Evolutionary conservation across 1,139 yeast species (phyloP), one percentile per base, ranked within the genome.

Genomic region (Candida smagusa): DNA sequence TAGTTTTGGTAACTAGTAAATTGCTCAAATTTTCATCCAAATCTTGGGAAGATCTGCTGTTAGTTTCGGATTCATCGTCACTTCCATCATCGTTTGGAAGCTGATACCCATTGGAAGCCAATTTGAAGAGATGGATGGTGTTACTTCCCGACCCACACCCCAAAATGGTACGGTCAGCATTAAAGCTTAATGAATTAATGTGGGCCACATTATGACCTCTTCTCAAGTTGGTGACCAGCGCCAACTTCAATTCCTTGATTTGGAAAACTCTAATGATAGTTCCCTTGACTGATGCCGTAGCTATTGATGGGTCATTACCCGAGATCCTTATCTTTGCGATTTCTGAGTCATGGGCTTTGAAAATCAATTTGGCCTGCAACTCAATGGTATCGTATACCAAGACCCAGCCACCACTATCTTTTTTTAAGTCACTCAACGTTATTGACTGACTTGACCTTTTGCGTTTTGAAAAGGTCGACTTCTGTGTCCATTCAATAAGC

Each of bases 251-350:
- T 4, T 41, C 48, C 6, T 30, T 28, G 32, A 53, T 48, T 33
- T 53, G 54, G 42, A 63, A 63, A 0, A 83, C 79, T 33, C 92
- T 60, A 1, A 84, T 67, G 4, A 84, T 81, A 0, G 94, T 84
- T 0, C 94, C 94, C 46, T 81, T 82, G 2, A 69, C 65, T 0
- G 88, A 81, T 0, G 89, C 84, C 0, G 90, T 79, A 0, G 89
- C 87, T 19, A 84, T 63, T 26, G 72, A 55, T 11, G 59, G 58
- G 6, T 81, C 81, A 48, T 75, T 77, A 23, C 68, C 63, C 6
- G 82, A 77, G 3, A 79, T 52, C 4, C 74, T 50, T 9, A 79
- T 53, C 22, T 68, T 63, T 21, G 74, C 77, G 16, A 80, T 46
- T 1, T 68, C 66, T 0, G 81, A 63, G 45, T 75, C 72, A 49